These are phyloP conservation scores for Epichloe gansuensis DNA, from an alignment of 2,329 filamentous ascomycete genomes.

Conservation along the genomic window DNA sequence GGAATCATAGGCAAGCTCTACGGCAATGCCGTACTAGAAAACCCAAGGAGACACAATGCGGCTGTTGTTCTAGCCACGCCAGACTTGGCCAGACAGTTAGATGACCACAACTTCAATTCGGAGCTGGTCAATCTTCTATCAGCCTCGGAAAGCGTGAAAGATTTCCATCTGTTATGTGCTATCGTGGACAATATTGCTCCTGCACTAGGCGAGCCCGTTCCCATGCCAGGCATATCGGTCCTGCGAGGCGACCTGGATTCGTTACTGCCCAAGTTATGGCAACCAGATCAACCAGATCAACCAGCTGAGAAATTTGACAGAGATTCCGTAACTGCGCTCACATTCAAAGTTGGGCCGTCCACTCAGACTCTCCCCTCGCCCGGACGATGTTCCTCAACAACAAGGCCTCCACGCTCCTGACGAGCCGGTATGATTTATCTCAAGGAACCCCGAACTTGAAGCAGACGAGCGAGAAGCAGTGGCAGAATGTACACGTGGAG, in stretches of 20 bases:
- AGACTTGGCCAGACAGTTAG: conserved; percentile 34
- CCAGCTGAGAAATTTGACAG: conserved; percentile 17
- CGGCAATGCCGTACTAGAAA: conserved; percentile 15
- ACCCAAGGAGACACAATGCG: conserved; percentile 23
- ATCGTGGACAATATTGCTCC: conserved; percentile 44
- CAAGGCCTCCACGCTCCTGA: conserved; percentile 43
- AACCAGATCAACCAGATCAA: conserved; percentile 13
- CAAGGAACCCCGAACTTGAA: conserved; percentile 11
- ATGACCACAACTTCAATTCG: conserved; percentile 29
- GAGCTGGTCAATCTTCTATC: conserved; percentile 34
- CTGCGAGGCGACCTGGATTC: conserved; percentile 29
- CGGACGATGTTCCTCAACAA: conserved; percentile 71
- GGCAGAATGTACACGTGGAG: conserved; percentile 25
- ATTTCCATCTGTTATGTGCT: conserved; percentile 38
- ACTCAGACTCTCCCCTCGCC: conserved; percentile 52
- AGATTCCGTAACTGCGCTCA: conserved; percentile 29
- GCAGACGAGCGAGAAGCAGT: conserved; percentile 22
- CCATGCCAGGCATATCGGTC: conserved; percentile 37
- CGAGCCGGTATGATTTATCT: conserved; percentile 19
- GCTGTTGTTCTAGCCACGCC: conserved; percentile 39
- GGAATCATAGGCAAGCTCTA: conserved; percentile 12
- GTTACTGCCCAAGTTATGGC: conserved; percentile 37
- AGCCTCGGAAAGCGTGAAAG: conserved; percentile 24
- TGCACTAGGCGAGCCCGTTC: conserved; percentile 16
- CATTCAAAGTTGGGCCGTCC: conserved; percentile 25